Evolutionary conservation across 75 land plant species (phyloP).

Genomic region (Pinus taeda): DNA sequence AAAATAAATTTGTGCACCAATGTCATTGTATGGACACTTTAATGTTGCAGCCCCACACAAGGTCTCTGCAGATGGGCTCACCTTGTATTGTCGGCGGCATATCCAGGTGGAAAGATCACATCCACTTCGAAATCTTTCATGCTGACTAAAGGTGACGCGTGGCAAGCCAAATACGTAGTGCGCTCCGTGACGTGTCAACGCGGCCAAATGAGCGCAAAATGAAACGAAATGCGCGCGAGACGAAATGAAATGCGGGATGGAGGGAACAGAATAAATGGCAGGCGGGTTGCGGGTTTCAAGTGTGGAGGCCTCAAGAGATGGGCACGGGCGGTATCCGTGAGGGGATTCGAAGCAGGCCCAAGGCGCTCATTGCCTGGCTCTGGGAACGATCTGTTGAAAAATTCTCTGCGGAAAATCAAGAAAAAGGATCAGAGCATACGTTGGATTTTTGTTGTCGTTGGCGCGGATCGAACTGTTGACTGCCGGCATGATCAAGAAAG

Average conservation of each 20-base stretch:
- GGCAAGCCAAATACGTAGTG: no score
- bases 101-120: no score
- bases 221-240: not conserved
- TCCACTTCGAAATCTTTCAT: no score
- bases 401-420: no score
- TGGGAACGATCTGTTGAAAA: conserved; percentile 3
- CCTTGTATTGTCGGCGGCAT: no score
- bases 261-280: not conserved
- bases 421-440: not conserved
- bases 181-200: no score
- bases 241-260: not conserved
- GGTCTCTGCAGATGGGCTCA: no score
- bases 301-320: not conserved
- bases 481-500: not conserved
- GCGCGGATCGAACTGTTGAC: conserved; percentile 15
- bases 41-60: no score
- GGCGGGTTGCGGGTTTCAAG: not conserved
- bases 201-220: no score
- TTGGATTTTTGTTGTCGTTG: conserved; percentile 19
- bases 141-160: no score
- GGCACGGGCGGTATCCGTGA: not conserved
- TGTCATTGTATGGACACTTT: no score
- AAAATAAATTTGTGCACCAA: no score
- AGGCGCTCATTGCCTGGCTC: not conserved
- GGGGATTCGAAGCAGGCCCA: not conserved